Conservation (phyloP, 768 basidiomycete genomes). For the Tulasnella sp. region DNA sequence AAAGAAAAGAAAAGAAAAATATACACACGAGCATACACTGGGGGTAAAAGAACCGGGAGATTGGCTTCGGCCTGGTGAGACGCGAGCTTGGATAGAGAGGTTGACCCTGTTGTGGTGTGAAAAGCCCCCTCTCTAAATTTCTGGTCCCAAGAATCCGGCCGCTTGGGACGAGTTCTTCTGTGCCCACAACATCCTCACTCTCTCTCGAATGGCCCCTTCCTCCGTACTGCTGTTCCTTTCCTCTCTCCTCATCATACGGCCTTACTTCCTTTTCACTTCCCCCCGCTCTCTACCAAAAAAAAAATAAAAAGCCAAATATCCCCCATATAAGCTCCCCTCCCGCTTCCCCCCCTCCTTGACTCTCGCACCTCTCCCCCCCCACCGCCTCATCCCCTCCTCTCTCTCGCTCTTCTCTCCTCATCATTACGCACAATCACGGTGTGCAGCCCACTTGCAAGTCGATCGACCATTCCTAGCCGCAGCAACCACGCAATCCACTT, state of each 20-base stretch:
- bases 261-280: constrained; percentile 13
- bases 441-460: background rate
- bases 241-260: background rate
- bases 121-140: background rate
- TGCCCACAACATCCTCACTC: background rate
- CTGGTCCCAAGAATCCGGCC: background rate
- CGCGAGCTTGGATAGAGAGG: background rate
- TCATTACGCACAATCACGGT: background rate
- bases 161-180: too few relatives aligned
- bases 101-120: constrained; percentile 4
- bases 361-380: background rate
- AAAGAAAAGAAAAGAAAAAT: too few relatives aligned
- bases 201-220: constrained; percentile 5
- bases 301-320: constrained; percentile 11
- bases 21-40: background rate
- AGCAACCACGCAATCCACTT: background rate
- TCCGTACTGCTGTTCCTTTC: background rate
- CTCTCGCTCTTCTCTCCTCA: background rate
- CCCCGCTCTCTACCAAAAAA: background rate
- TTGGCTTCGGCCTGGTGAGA: background rate
- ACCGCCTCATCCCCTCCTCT: background rate
- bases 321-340: constrained; percentile 10
- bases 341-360: constrained; percentile 22
- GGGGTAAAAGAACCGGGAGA: background rate
- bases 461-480: background rate